phyloP scores from a whole-genome alignment of 139 green algal species.

The Micractinium sp. region DNA sequence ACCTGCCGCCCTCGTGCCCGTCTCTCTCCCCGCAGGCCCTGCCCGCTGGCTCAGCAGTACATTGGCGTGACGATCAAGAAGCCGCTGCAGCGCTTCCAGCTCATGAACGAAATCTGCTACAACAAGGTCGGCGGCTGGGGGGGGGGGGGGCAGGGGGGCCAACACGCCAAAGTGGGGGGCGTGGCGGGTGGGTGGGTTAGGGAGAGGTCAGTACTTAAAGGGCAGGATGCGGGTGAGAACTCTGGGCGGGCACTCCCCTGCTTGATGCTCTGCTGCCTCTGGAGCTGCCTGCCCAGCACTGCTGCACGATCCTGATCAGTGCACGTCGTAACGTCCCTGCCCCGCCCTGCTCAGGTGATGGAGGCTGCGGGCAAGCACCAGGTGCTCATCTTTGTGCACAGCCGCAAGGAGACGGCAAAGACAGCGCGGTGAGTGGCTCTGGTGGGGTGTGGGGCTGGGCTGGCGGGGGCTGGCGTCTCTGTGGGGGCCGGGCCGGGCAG shows the following conservation, averaged over 20 bases:
- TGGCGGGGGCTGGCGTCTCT: too few species aligned
- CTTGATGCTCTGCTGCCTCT: neutral
- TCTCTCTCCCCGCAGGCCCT: constrained; percentile 65
- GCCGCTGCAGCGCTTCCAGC: constrained; percentile 98
- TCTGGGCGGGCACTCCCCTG: too few species aligned
- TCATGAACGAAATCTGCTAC: constrained; percentile 99
- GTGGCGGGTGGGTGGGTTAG: neutral
- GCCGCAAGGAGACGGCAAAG: constrained; percentile 98
- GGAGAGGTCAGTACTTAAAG: too few species aligned
- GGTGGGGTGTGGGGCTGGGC: too few species aligned
- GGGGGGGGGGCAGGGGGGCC: neutral
- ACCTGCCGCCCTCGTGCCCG: neutral
- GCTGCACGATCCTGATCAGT: neutral
- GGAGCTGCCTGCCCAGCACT: neutral
- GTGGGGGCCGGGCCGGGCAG: neutral
- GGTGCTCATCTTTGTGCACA: constrained; percentile 98
- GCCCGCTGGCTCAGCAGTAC: constrained; percentile 96
- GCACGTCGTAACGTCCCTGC: neutral
- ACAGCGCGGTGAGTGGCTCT: constrained; percentile 64
- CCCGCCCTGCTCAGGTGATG: constrained; percentile 59
- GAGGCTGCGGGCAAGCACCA: constrained; percentile 93
- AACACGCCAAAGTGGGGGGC: neutral
- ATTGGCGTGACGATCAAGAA: constrained; percentile 97
- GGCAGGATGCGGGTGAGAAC: too few species aligned
- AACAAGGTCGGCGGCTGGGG: constrained; percentile 75